These are phyloP conservation scores for Papilionanthe hybrid DNA, from an alignment of 116 monocot species.

Conservation along the genomic window DNA sequence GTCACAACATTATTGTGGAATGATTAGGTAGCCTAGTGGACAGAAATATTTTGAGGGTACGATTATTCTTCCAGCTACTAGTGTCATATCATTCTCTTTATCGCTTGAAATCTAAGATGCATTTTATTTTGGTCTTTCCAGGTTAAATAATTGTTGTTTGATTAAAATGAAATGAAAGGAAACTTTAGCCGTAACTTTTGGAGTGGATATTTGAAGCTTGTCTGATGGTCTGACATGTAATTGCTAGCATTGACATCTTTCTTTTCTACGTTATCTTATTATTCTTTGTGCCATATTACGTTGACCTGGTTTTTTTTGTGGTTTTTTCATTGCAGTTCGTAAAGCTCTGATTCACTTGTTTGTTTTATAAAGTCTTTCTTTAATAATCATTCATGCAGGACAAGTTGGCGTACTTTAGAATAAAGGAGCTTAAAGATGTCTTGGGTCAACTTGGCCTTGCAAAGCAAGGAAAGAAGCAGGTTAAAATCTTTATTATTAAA, in stretches of 20 bases:
- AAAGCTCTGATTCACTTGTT: background rate
- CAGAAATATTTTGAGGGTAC: background rate
- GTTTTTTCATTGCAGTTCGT: background rate
- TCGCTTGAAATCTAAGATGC: background rate
- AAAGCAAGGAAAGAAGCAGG: constrained; percentile 51
- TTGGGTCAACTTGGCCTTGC: constrained; percentile 37
- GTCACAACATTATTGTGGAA: background rate
- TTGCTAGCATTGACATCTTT: background rate
- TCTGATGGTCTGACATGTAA: background rate
- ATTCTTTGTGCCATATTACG: background rate
- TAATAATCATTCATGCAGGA: constrained; percentile 16
- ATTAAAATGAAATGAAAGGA: background rate
- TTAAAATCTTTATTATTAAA: constrained; percentile 1
- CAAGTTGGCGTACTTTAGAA: constrained; percentile 36
- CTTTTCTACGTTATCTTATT: background rate
- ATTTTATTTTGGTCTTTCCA: background rate
- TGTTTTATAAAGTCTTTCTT: background rate
- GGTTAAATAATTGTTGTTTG: background rate
- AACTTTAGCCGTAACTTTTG: background rate
- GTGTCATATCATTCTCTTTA: background rate
- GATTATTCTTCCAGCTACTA: background rate
- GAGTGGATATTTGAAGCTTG: constrained; percentile 1
- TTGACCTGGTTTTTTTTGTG: background rate
- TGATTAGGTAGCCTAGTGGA: background rate
- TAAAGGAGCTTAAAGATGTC: constrained; percentile 46